Evolutionary conservation across 352 stramenopile genomes (phyloP).

Genomic region (Aphanomyces astaci): DNA sequence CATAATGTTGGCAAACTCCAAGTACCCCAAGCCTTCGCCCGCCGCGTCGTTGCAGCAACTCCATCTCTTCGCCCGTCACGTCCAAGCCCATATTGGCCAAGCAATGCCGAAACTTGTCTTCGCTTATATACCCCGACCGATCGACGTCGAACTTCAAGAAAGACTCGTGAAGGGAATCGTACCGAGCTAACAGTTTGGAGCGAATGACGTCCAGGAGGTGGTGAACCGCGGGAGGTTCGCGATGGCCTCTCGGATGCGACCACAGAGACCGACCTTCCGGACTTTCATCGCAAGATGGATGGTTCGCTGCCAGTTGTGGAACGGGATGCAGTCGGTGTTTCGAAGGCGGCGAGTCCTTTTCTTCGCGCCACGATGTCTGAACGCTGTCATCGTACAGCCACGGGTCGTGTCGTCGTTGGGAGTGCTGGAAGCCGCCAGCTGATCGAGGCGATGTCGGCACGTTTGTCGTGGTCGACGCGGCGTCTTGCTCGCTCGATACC

Average conservation of each 20-base stretch:
- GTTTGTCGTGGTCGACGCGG: too few relatives aligned
- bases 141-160: constrained; percentile 22
- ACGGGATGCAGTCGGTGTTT: too few relatives aligned
- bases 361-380: too few relatives aligned
- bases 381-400: too few relatives aligned
- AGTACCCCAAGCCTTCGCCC: constrained; percentile 18
- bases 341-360: too few relatives aligned
- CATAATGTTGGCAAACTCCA: constrained; percentile 21
- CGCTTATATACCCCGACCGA: constrained; percentile 8
- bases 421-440: too few relatives aligned
- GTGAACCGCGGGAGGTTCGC: not conserved
- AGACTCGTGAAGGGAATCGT: constrained; percentile 1
- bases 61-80: constrained; percentile 11
- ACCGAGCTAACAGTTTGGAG: constrained; percentile 16
- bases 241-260: not conserved
- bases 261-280: not conserved
- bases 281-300: constrained; percentile 3
- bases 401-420: too few relatives aligned
- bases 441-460: too few relatives aligned
- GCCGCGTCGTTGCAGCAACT: constrained; percentile 1
- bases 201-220: constrained; percentile 6
- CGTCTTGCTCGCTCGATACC: too few relatives aligned
- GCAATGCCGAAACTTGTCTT: constrained; percentile 17
- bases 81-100: constrained; percentile 18
- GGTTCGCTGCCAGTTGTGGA: too few relatives aligned